Conservation (phyloP, 371 early-diverging fungal species). For the Basidiobolus meristosporus region DNA sequence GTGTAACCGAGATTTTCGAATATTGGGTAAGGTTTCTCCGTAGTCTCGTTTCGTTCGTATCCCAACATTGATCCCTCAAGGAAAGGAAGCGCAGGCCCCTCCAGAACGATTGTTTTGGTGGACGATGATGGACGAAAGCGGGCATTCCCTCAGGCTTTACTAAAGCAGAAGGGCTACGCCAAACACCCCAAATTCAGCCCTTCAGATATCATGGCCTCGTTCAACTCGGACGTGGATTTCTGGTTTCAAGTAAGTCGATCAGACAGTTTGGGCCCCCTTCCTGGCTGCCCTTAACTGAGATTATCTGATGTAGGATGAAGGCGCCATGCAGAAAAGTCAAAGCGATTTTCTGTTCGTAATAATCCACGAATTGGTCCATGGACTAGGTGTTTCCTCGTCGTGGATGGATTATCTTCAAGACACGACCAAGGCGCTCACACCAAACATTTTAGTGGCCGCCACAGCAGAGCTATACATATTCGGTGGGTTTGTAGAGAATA, state of each 20-base stretch:
- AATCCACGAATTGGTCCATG: conserved; percentile 39
- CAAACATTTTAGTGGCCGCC: conserved; percentile 1
- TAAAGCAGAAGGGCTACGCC: conserved; percentile 23
- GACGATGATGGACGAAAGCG: conserved; percentile 18
- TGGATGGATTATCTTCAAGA: conserved; percentile 13
- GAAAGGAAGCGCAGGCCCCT: conserved; percentile 14
- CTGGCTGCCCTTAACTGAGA: background rate
- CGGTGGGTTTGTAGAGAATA: conserved; percentile 4
- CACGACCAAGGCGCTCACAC: conserved; percentile 6
- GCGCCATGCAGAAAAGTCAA: conserved; percentile 16
- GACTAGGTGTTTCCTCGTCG: conserved; percentile 29
- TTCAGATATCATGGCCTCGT: conserved; percentile 34
- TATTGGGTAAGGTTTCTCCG: conserved; percentile 17
- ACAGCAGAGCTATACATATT: background rate
- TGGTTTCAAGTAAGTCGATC: conserved; percentile 22
- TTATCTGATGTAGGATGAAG: conserved; percentile 10
- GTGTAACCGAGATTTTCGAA: conserved; percentile 10
- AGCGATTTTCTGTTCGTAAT: conserved; percentile 32
- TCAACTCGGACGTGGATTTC: conserved; percentile 29
- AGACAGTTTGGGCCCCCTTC: too few relatives aligned
- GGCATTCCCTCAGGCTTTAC: conserved; percentile 41
- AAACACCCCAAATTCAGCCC: conserved; percentile 8
- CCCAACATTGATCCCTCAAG: background rate
- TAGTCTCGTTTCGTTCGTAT: too few relatives aligned
- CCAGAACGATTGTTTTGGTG: conserved; percentile 17